phyloP scores from a whole-genome alignment of 169 alveolate genomes.

The Plasmodium sp. region DNA sequence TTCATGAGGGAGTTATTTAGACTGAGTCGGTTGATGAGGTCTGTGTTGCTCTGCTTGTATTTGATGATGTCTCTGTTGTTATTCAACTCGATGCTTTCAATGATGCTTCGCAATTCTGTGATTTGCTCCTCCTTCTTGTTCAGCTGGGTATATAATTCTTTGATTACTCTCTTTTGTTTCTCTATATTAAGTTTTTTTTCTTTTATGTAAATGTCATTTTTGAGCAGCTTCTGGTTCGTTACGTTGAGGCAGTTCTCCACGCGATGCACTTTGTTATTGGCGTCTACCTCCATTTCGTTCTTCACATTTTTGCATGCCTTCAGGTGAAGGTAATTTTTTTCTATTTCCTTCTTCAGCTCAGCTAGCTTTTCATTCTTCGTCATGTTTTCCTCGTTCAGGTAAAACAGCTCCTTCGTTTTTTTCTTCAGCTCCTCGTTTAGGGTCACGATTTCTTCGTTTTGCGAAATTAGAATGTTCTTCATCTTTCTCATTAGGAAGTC shows the following conservation, averaged over 20 bases:
- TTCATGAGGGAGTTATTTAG: slow-evolving; percentile 57
- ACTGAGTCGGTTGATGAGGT: slow-evolving; percentile 34
- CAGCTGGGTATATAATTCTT: slow-evolving; percentile 45
- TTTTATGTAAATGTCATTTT: slow-evolving; percentile 26
- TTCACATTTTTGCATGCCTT: slow-evolving; percentile 31
- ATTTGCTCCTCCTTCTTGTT: slow-evolving; percentile 61
- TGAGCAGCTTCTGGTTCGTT: slow-evolving; percentile 27
- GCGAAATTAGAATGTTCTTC: slow-evolving; percentile 47
- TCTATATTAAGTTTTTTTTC: slow-evolving; percentile 59
- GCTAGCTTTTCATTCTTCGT: slow-evolving; percentile 51
- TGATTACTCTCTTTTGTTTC: slow-evolving; percentile 65
- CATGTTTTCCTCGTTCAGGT: slow-evolving; percentile 39
- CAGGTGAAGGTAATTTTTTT: slow-evolving; percentile 22
- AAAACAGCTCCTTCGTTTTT: slow-evolving; percentile 34
- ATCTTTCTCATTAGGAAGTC: slow-evolving; percentile 25
- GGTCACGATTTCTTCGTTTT: slow-evolving; percentile 47
- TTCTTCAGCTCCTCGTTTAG: slow-evolving; percentile 50
- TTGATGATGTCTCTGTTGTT: slow-evolving; percentile 55
- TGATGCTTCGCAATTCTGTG: slow-evolving; percentile 11
- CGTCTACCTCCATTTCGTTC: slow-evolving; percentile 22
- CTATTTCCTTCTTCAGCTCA: slow-evolving; percentile 54
- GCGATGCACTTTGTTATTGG: slow-evolving; percentile 37
- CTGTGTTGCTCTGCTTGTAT: slow-evolving; percentile 61
- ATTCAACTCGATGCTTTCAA: slow-evolving; percentile 57
- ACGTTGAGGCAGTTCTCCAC: slow-evolving; percentile 25